These are phyloP conservation scores for Macrophomina tecta DNA, from an alignment of 2,329 filamentous ascomycete species.

Conservation along the genomic window DNA sequence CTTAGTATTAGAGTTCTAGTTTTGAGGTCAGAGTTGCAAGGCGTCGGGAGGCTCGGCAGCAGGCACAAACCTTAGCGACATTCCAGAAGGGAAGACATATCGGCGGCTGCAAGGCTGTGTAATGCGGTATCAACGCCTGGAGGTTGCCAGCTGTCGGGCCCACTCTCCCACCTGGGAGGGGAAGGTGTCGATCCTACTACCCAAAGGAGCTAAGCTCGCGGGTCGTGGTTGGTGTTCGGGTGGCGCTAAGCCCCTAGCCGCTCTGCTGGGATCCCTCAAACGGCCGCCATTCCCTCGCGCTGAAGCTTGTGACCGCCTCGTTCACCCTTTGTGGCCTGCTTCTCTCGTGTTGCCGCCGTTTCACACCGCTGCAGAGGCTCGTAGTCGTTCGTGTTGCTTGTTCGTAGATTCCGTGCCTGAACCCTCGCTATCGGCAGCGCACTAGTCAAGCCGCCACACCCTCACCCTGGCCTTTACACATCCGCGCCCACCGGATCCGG, in stretches of 20 bases:
- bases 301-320: conserved; percentile 8
- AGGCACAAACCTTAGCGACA: background rate
- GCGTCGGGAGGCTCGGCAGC: background rate
- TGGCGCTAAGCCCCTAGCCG: conserved; percentile 4
- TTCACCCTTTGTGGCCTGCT: background rate
- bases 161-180: conserved; percentile 8
- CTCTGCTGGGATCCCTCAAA: background rate
- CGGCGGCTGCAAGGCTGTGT: background rate
- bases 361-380: background rate
- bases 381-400: background rate
- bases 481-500: background rate
- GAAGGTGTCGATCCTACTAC: conserved; percentile 20
- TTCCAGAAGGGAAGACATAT: background rate
- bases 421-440: background rate
- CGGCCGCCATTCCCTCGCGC: conserved; percentile 14
- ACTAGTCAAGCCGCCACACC: background rate
- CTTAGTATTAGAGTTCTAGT: background rate
- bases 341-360: background rate
- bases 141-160: background rate
- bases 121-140: background rate
- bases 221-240: conserved; percentile 5
- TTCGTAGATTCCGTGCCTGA: conserved; percentile 4
- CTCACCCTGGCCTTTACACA: background rate
- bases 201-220: conserved; percentile 6
- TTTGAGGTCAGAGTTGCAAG: conserved; percentile 10